phyloP scores from a whole-genome alignment of 1,139 yeast species.

The Pichia sp. region DNA sequence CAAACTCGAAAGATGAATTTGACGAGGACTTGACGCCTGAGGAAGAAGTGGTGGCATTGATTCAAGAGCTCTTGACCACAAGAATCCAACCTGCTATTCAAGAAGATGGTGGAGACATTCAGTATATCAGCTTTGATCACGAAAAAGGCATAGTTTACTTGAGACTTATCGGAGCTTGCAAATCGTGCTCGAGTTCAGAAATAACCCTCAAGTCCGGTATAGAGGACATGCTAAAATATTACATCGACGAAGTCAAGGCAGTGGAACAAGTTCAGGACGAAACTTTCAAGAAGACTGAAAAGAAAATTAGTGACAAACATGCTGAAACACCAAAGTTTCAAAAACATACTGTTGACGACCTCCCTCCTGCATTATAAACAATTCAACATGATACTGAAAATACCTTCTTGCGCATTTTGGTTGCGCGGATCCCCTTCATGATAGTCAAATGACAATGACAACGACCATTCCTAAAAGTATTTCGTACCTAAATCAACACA shows the following conservation, averaged over 20 bases:
- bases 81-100: constrained; percentile 92
- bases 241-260: constrained; percentile 70
- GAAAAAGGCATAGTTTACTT: constrained; percentile 63
- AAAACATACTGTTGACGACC: constrained; percentile 29
- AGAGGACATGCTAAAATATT: constrained; percentile 76
- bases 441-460: not conserved
- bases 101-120: constrained; percentile 83
- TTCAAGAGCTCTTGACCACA: constrained; percentile 88
- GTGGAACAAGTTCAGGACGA: constrained; percentile 56
- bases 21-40: constrained; percentile 55
- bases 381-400: not conserved
- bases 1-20: constrained; percentile 29
- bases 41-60: constrained; percentile 80
- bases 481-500: not conserved
- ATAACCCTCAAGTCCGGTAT: constrained; percentile 76
- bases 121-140: constrained; percentile 62
- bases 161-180: constrained; percentile 72
- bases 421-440: not conserved
- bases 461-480: not conserved
- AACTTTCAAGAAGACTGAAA: constrained; percentile 11
- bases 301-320: not conserved
- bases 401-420: not conserved
- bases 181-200: constrained; percentile 72
- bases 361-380: constrained; percentile 36
- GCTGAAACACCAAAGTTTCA: not conserved